A percentile compares a stretch with the other conserved stretches of the same genome.
These are phyloP conservation scores for Moricandia moricandioides DNA, from an alignment of 345 rosid species.

Conservation along the genomic window DNA sequence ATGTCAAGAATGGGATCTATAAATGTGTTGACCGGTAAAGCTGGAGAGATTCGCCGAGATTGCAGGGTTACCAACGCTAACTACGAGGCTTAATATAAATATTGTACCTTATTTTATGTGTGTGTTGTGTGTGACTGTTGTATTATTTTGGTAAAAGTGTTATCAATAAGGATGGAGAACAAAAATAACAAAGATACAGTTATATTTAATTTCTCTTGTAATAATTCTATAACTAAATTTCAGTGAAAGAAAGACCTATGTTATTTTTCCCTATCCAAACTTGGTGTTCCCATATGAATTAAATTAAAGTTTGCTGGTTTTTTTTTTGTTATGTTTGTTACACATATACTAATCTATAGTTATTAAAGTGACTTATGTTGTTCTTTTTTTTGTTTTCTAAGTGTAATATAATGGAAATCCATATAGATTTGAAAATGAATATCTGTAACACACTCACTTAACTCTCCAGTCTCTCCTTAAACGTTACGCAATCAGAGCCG, in stretches of 20 bases:
- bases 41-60: constrained; percentile 63
- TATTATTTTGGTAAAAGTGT: background rate
- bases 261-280: background rate
- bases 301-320: background rate
- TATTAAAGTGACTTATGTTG: background rate
- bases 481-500: too few relatives aligned
- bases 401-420: background rate
- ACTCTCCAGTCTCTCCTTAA: too few relatives aligned
- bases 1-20: constrained; percentile 79
- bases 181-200: constrained; percentile 1
- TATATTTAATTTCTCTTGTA: constrained; percentile 2
- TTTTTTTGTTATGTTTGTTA: too few relatives aligned
- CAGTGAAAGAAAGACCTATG: background rate
- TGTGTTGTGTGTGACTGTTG: constrained; percentile 5
- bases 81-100: constrained; percentile 16
- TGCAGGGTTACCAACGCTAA: constrained; percentile 49
- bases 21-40: constrained; percentile 53
- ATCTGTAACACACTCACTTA: background rate
- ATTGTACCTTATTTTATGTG: background rate
- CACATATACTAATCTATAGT: too few relatives aligned
- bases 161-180: constrained; percentile 17
- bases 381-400: background rate
- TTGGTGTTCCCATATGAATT: background rate
- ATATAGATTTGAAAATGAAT: background rate
- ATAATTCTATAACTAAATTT: background rate